Base-by-base conservation (phyloP, 768 basidiomycete species). In the Galerina marginata region DNA sequence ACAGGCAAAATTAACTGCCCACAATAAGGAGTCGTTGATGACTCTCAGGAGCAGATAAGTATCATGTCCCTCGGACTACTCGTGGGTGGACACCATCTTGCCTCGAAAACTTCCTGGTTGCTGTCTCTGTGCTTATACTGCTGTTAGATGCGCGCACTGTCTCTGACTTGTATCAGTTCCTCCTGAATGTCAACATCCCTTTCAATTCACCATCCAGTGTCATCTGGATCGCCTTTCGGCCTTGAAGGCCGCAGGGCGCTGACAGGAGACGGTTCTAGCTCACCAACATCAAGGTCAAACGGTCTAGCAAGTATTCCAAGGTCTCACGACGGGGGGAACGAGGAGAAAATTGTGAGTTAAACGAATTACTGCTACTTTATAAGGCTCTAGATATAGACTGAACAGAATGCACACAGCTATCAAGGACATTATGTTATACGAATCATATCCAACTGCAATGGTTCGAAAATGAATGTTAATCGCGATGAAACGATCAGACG, bases 321-420 rank as follows among this genome's bases (percentile, higher is more conserved):
- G 29, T 38, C 11, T 14, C 20, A 37, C 7, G 51, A 37, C 51
- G n/a, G 39, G 25, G 51, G 39, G 29, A 33, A 4, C 5, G 7
- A 7, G 29, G 29, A 5, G 29, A 53, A 53, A n/a, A 20, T n/a
- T 3, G 16, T 42, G 38, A 29, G 51, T 53, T 53, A 40, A 40
- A 26, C 51, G 14, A 53, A 42, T 53, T 53, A 53, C 38, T 12
- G 10, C 25, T 53, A 40, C 51, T 53, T 33, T 53, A 53, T 53
- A 53, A 53, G 25, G 51, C 51, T 53, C n/a, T 53, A 53, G 42
- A 26, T 40, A 29, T 53, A 53, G 26, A 26, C 51, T 53, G 11
- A 42, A 53, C 38, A 56, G 54, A 46, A 37, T 16, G 54, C 11
- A 45, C 25, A 39, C 37, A 39, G 16, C 29, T 42, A 42, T 23